Evolutionary conservation across 345 rosid species (phyloP).

Genomic region (Euclidium syriacum): DNA sequence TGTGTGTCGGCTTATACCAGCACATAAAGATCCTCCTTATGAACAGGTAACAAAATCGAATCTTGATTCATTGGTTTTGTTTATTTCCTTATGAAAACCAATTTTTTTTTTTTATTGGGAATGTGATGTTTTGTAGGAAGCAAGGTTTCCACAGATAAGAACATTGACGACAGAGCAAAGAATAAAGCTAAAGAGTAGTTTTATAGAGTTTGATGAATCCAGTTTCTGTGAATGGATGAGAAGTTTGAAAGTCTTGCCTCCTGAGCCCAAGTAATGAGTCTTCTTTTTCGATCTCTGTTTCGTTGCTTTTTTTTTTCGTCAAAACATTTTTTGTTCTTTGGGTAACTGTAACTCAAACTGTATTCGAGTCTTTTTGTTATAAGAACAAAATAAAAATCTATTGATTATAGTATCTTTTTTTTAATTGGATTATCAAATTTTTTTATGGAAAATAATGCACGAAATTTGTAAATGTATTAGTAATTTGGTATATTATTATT

Average conservation of each 20-base stretch:
- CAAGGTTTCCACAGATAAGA: constrained; percentile 82
- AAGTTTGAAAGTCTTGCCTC: constrained; percentile 70
- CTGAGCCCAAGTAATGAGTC: constrained; percentile 50
- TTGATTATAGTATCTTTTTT: not conserved
- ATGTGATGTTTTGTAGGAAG: constrained; percentile 60
- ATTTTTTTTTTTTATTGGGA: not conserved
- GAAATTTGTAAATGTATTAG: too few relatives aligned
- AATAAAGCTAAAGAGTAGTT: constrained; percentile 70
- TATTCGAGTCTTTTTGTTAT: constrained; percentile 12
- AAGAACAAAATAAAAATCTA: constrained; percentile 11
- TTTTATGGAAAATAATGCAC: too few relatives aligned
- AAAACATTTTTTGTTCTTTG: not conserved
- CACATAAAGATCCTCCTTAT: constrained; percentile 97
- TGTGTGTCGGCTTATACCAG: constrained; percentile 87
- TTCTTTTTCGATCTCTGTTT: not conserved
- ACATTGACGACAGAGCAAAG: constrained; percentile 61
- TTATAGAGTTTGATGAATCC: constrained; percentile 81
- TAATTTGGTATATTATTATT: too few relatives aligned
- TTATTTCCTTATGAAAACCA: not conserved
- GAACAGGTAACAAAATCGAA: constrained; percentile 58
- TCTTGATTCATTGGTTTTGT: not conserved
- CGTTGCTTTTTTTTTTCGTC: not conserved
- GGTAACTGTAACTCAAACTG: not conserved
- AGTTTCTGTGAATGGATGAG: constrained; percentile 94
- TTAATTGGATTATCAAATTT: too few relatives aligned